Evolutionary conservation across 1,139 yeast species (phyloP), one percentile per base, ranked within the genome.

Genomic region (Suhomyces terraborum): DNA sequence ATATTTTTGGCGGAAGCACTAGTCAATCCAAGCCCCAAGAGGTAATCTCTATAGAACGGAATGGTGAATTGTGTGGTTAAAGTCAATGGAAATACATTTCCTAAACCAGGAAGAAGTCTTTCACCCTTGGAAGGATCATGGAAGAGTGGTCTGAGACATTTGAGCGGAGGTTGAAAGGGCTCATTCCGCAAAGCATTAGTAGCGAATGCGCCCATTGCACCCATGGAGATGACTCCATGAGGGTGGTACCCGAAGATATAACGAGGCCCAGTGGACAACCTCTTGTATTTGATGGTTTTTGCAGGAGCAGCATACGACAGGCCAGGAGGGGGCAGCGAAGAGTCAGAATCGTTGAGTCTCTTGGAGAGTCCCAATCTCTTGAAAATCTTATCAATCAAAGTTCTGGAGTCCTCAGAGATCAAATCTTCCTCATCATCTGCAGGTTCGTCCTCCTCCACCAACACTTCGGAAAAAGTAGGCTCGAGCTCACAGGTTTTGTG

Each of bases 161-260:
- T 73, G 5, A 85, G 75, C 0, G 72, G 69, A 4, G 77, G 72
- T 43, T 62, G 61, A 46, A 58, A 73, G 0, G 77, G 77, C 51
- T 72, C 77, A 49, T 73, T 73, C 28, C 76, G 51, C 23, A 73
- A 49, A 9, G 91, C 94, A 51, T 91, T 91, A 8, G 95, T 86
- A 0, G 84, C 93, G 54, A 93, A 73, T 0, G 83, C 83, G 4
- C 96, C 96, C 61, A 93, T 81, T 0, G 85, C 94, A 1, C 98
- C 97, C 78, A 91, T 76, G 0, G 96, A 88, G 20, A 91, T 89
- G 8, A 93, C 91, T 0, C 99, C 98, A 60, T 93, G 98, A 0
- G 99, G 98, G 62, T 91, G 98, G 58, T 88, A 86, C 0, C 97
- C 96, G 63, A 93, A 91, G 1, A 93, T 80, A 59, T 93, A 93